These are phyloP conservation scores for Maudiozyma bulderi DNA, from an alignment of 805 yeast genomes.

Conservation along the genomic window DNA sequence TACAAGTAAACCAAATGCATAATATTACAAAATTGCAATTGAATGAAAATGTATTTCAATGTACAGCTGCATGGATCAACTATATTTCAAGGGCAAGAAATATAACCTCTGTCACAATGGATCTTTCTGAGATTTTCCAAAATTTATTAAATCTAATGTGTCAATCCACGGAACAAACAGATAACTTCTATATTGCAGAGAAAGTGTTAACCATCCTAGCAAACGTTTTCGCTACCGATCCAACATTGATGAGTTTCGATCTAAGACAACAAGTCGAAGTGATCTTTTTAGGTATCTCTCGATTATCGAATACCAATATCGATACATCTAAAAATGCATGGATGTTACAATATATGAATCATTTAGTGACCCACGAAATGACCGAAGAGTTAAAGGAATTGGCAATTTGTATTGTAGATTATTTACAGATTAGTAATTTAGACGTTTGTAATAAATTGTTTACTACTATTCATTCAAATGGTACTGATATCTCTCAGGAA, in stretches of 20 bases:
- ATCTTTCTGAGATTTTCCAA: slow-evolving; percentile 22
- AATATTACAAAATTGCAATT: slow-evolving; percentile 1
- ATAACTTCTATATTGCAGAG: slow-evolving; percentile 20
- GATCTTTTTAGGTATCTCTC: slow-evolving; percentile 25
- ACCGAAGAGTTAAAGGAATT: slow-evolving; percentile 25
- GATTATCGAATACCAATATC: slow-evolving; percentile 9
- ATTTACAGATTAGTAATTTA: slow-evolving; percentile 24
- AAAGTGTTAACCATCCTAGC: slow-evolving; percentile 20
- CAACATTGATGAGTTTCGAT: slow-evolving; percentile 24
- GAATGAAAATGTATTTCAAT: slow-evolving; percentile 17
- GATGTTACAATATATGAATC: slow-evolving; percentile 28
- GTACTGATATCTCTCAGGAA: slow-evolving; percentile 16
- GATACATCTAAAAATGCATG: slow-evolving; percentile 21
- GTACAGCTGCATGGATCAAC: slow-evolving; percentile 25
- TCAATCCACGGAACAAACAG: slow-evolving; percentile 16
- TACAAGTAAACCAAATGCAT: not conserved
- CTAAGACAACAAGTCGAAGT: slow-evolving; percentile 23
- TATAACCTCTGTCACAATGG: slow-evolving; percentile 21
- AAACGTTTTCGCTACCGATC: slow-evolving; percentile 23
- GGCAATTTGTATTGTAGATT: slow-evolving; percentile 26
- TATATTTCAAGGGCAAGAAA: slow-evolving; percentile 25
- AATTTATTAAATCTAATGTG: slow-evolving; percentile 25
- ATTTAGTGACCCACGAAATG: slow-evolving; percentile 25
- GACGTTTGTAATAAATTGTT: slow-evolving; percentile 28
- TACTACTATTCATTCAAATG: slow-evolving; percentile 10